Evolutionary conservation across 108 stramenopile genomes (phyloP), one percentile per base, ranked within the genome.

Genomic region (Craspedostauros australis): DNA sequence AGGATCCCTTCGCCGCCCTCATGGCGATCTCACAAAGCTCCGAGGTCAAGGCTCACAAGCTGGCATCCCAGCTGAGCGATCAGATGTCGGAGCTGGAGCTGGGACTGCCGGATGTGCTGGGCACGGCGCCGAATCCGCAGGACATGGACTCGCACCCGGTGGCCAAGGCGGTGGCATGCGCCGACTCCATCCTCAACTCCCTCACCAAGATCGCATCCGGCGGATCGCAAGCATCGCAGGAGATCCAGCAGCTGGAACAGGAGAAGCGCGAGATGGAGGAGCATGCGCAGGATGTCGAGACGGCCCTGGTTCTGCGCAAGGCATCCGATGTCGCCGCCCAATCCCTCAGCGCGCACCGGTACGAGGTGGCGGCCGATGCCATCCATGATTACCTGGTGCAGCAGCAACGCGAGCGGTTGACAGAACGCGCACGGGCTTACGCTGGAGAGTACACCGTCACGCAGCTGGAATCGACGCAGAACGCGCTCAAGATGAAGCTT

Each of bases 181-280:
- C 79, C 24, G 85, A 86, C 62, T 85, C 83, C 50, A 87, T 91
- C 62, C 57, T 80, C 19, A 42, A 78, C 40, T 82, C 80, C 9
- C 74, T 91, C 32, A 66, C 85, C 64, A 86, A 87, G 60, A 81
- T 91, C 45, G 83, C 89, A 14, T 75, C 80, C 26, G 89, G 85
- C 18, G 85, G 85, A 9, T 79, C 83, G 3, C 76, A 79, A 39
- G 89, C 89, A 38, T 83, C 81, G 25, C 73, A 73, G 20, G 85
- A 91, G 62, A 82, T 91, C 55, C 70, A 77, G 12, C 43, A 46
- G 21, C 62, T 91, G 51, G 89, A 91, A 60, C 59, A 71, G 15
- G 69, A 78, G 46, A 86, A 86, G 39, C 75, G 73, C 18, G 58
- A 49, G 0, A 45, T 85, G 29, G 89, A 91, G 57, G 50, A 42